Evolutionary conservation across 768 basidiomycete species (phyloP).

Genomic region (Cubamyces sp.): DNA sequence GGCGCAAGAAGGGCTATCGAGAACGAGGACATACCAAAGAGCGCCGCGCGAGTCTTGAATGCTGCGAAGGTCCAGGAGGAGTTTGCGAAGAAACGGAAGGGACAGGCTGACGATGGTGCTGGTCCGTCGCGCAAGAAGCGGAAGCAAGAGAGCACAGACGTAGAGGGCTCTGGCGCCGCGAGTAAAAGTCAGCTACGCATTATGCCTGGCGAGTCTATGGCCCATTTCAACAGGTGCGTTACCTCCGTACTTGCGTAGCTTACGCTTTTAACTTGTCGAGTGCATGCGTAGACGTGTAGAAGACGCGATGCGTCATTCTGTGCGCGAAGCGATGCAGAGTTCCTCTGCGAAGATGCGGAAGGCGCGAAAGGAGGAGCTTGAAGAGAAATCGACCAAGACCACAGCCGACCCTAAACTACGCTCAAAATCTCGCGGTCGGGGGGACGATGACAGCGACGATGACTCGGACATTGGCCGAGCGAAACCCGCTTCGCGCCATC

Average conservation of each 20-base stretch:
- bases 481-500: not conserved
- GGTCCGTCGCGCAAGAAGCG: conserved; percentile 35
- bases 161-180: conserved; percentile 7
- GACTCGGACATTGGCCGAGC: conserved; percentile 8
- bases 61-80: conserved; percentile 61
- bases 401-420: not conserved
- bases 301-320: conserved; percentile 64
- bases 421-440: not conserved
- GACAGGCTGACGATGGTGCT: conserved; percentile 30
- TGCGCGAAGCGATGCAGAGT: conserved; percentile 61
- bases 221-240: conserved; percentile 77
- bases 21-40: conserved; percentile 72
- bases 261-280: conserved; percentile 6
- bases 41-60: conserved; percentile 65
- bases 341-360: conserved; percentile 57
- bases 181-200: conserved; percentile 44
- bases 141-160: conserved; percentile 16
- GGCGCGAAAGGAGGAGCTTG: conserved; percentile 41
- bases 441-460: conserved; percentile 7
- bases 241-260: not conserved
- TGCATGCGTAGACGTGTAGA: conserved; percentile 66
- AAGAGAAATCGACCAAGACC: conserved; percentile 18
- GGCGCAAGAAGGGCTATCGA: conserved; percentile 24
- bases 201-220: conserved; percentile 69
- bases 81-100: conserved; percentile 49